Percentiles rank a stretch among this genome's conserved stretches.
Conservation (phyloP, 257 asterid species). For the Orobanche coerulescens region DNA sequence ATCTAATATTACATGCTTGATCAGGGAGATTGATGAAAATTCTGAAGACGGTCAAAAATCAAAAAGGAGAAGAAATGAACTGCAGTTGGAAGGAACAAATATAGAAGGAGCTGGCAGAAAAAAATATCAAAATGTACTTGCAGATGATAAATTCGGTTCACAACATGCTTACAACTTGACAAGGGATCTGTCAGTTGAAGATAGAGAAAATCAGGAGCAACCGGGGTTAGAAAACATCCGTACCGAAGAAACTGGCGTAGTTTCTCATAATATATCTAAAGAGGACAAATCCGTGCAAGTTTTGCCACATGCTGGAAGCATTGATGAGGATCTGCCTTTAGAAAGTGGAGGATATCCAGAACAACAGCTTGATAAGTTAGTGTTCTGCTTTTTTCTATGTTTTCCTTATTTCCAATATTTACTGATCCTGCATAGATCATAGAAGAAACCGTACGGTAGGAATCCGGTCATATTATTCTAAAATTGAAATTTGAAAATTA, state of each 20-base stretch:
- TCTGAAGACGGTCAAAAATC: constrained; percentile 28
- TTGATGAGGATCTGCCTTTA: constrained; percentile 26
- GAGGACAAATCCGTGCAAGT: constrained; percentile 31
- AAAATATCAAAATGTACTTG: constrained; percentile 9
- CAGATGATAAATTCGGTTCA: constrained; percentile 24
- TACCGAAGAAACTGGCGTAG: constrained; percentile 22
- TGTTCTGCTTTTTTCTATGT: constrained; percentile 12
- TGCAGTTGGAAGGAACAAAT: constrained; percentile 24
- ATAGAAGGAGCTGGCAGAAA: constrained; percentile 20
- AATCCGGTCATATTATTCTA: background rate
- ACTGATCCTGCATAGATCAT: background rate
- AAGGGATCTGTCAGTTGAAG: constrained; percentile 29
- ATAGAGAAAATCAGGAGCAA: constrained; percentile 28
- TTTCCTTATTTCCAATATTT: constrained; percentile 4
- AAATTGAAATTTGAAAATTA: background rate
- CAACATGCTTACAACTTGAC: constrained; percentile 18
- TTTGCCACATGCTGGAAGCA: constrained; percentile 23
- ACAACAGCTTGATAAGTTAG: constrained; percentile 41
- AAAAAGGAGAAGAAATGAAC: constrained; percentile 50
- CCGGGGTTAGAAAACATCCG: constrained; percentile 22
- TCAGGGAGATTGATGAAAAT: constrained; percentile 35
- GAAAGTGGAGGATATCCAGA: constrained; percentile 28
- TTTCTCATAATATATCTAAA: constrained; percentile 10
- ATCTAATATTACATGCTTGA: constrained; percentile 8
- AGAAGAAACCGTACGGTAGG: background rate